A percentile compares a stretch with the other conserved stretches of the same genome.
These are phyloP conservation scores for Triangularia setosa DNA, from an alignment of 2,329 filamentous ascomycete genomes.

Conservation along the genomic window DNA sequence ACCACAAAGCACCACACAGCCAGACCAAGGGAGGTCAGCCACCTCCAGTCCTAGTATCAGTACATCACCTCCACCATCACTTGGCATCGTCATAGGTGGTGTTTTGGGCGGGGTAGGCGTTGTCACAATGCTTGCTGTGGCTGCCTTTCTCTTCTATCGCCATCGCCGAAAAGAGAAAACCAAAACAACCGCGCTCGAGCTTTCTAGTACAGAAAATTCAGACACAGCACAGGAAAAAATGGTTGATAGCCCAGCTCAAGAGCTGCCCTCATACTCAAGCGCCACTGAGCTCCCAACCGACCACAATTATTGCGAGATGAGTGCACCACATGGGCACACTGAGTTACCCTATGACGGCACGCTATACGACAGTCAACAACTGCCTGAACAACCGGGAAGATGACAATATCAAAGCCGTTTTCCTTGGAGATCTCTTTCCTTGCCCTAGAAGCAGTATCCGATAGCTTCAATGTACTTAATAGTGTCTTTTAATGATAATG, in stretches of 20 bases:
- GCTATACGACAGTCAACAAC: no score
- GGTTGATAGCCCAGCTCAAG: not conserved
- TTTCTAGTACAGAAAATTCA: not conserved
- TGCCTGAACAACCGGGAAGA: no score
- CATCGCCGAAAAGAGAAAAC: not conserved
- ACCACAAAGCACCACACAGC: not conserved
- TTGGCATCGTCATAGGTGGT: not conserved
- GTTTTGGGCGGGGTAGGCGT: slow-evolving; percentile 3
- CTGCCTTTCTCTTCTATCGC: not conserved
- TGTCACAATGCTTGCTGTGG: not conserved
- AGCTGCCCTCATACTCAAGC: not conserved
- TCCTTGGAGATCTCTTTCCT: no score
- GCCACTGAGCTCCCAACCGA: not conserved
- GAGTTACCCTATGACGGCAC: not conserved
- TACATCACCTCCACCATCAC: not conserved
- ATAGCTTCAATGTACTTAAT: no score
- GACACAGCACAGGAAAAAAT: not conserved
- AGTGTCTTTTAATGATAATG: no score
- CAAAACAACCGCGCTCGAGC: not conserved
- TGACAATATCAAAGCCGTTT: no score
- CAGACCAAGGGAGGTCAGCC: not conserved
- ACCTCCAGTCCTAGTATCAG: no score
- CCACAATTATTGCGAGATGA: not conserved
- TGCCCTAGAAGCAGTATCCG: no score
- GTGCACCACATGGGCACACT: not conserved